Base-by-base conservation (phyloP, 257 asterid genomes). In the Perilla frutescens region DNA sequence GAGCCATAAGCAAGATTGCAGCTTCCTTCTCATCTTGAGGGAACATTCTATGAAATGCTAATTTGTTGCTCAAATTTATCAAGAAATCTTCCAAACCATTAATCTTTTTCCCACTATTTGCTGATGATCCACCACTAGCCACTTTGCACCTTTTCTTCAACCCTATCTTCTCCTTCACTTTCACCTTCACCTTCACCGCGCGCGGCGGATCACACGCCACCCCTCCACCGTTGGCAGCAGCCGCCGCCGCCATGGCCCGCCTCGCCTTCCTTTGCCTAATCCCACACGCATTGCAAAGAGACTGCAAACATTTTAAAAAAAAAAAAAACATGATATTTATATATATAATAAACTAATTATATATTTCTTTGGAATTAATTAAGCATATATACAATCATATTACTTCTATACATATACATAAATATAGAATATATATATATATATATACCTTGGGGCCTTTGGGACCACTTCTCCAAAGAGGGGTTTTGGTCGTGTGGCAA, bases 391-490 rank as follows among this genome's bases (percentile, higher is more conserved):
- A n/a, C n/a, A n/a, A n/a, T n/a, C n/a, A n/a, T n/a, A n/a, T n/a
- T n/a, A 20, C 26, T 20, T 20, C 26, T 20, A 20, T 20, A 20
- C 26, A 20, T 20, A 20, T 20, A 20, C 26, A 45, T 6, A 12
- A 4, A 1, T 10, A 57, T 4, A 48, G 4, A 48, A 3, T 9
- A 29, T 37, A 32, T 10, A 57, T 8, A 57, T n/a, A 7, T 10
- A 4, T 3, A 13, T 1, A 0, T 67, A 89, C 98, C 98, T 94
- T 94, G 51, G 98, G 98, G 66, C 97, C 98, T 79, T 90, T 87
- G 36, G 98, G 98, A 61, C 98, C 98, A 81, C 98, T 90, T 84
- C 98, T 88, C 98, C 98, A 94, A 14, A 94, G 97, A 80, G 98
- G 98, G 55, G 98, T 94, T 84, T 90, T 94, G 56, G 98, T 91